phyloP scores from a whole-genome alignment of 2,329 filamentous ascomycete genomes.

The Dendryphion nanum region DNA sequence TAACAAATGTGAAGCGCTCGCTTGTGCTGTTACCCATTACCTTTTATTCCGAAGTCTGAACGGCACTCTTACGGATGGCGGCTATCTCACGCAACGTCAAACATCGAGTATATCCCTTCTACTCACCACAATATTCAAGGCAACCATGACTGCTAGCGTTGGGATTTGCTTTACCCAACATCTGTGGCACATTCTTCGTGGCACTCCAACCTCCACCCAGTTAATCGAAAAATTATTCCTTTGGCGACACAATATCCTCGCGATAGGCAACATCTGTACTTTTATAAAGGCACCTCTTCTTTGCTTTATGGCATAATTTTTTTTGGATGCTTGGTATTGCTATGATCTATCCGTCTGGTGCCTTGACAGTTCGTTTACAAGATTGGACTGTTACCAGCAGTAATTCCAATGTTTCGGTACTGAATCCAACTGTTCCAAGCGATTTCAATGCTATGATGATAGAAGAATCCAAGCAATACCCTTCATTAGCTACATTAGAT shows the following conservation, averaged over 20 bases:
- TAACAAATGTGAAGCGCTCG: too few species aligned
- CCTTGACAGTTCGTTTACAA: neutral
- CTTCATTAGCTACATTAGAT: too few species aligned
- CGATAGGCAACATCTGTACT: too few species aligned
- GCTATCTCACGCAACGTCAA: neutral
- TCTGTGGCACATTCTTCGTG: neutral
- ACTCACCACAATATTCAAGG: neutral
- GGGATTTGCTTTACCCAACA: neutral
- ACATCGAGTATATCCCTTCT: neutral
- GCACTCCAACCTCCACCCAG: neutral
- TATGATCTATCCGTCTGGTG: neutral
- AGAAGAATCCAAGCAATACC: too few species aligned
- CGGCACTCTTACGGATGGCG: neutral
- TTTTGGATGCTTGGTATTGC: neutral
- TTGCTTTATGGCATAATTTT: too few species aligned
- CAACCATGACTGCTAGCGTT: neutral
- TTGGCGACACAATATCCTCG: neutral
- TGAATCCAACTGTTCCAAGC: too few species aligned
- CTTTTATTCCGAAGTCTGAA: neutral
- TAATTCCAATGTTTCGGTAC: too few species aligned
- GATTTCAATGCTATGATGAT: too few species aligned
- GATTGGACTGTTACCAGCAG: too few species aligned
- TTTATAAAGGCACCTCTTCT: too few species aligned
- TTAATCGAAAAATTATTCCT: neutral
- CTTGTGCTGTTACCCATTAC: neutral